These are phyloP conservation scores for Blastobotrys apis DNA, from an alignment of 1,139 yeast species.

Conservation along the genomic window DNA sequence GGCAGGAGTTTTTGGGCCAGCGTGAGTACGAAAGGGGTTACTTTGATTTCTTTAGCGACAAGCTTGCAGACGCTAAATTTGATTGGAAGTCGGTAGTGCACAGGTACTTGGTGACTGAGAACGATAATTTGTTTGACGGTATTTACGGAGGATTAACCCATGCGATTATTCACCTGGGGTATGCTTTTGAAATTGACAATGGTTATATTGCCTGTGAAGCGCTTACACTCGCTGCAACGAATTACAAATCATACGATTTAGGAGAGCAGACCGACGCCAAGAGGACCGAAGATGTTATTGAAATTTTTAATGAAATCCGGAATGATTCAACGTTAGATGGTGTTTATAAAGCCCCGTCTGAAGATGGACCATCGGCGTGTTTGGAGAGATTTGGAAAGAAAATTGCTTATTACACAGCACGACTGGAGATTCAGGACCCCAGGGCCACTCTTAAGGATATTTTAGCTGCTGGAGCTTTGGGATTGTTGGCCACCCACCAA, in stretches of 20 bases:
- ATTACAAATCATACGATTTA: conserved; percentile 1
- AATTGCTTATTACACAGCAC: conserved; percentile 21
- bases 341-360: background rate
- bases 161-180: conserved; percentile 35
- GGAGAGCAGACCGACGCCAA: background rate
- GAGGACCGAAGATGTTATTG: conserved; percentile 14
- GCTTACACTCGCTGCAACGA: conserved; percentile 21
- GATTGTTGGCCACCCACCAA: conserved; percentile 27
- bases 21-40: conserved; percentile 31
- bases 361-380: background rate
- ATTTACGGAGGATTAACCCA: conserved; percentile 30
- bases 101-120: conserved; percentile 14
- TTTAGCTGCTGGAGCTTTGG: conserved; percentile 22
- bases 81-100: conserved; percentile 30
- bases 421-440: conserved; percentile 21
- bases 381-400: conserved; percentile 15
- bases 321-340: conserved; percentile 22
- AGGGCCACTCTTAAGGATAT: conserved; percentile 21
- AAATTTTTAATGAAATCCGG: conserved; percentile 22
- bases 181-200: conserved; percentile 33
- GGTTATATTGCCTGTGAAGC: conserved; percentile 34
- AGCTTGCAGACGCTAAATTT: conserved; percentile 26
- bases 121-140: conserved; percentile 22
- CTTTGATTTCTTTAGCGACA: conserved; percentile 32
- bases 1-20: conserved; percentile 30